Conservation (phyloP, 345 rosid species). For the Salix caprea region DNA sequence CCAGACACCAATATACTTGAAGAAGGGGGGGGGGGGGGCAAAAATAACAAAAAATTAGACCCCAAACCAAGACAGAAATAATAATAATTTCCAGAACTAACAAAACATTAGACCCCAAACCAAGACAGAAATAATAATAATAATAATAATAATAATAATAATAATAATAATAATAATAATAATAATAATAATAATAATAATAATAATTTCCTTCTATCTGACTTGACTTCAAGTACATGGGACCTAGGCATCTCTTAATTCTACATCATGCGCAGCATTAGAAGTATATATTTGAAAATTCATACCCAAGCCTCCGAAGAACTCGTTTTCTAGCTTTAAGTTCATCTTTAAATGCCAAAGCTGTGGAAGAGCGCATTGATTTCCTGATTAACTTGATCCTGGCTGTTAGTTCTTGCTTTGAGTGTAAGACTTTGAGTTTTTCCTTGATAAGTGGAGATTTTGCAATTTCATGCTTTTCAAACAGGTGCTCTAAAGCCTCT, state of each 20-base stretch:
- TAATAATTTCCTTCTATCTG: no score
- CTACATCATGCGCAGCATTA: neutral
- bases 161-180: no score
- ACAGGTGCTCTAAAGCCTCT: constrained; percentile 81
- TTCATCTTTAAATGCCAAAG: constrained; percentile 93
- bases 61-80: no score
- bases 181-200: no score
- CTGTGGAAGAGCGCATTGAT: constrained; percentile 63
- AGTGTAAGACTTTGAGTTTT: constrained; percentile 71
- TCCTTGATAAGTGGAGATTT: constrained; percentile 79
- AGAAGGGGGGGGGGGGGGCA: no score
- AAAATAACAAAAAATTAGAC: no score
- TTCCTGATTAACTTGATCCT: constrained; percentile 79
- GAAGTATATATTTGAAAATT: neutral
- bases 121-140: no score
- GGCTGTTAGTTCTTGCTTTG: constrained; percentile 68
- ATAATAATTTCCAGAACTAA: no score
- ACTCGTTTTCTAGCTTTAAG: constrained; percentile 95
- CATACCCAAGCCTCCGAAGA: constrained; percentile 90
- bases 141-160: no score
- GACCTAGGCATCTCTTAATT: neutral
- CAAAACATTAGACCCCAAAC: no score
- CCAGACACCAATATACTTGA: neutral
- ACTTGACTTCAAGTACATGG: no score
- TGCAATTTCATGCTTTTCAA: constrained; percentile 81